phyloP scores from a whole-genome alignment of 345 rosid genomes.

The Brassica napus region Da-Ae NC_063446.1:42064001-42064500 shows the following conservation, averaged over 20 bases:
- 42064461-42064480: conserved; percentile 50
- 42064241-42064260: conserved; percentile 46
- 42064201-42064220: conserved; percentile 28
- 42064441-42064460: conserved; percentile 45
- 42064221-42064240: conserved; percentile 46
- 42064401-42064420: conserved; percentile 49
- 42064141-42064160: conserved; percentile 27
- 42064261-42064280: conserved; percentile 45
- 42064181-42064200: conserved; percentile 28
- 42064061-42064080: conserved; percentile 39
- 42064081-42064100: conserved; percentile 13
- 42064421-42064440: conserved; percentile 63
- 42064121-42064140: neutral
- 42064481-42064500: conserved; percentile 51
- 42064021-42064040: conserved; percentile 43
- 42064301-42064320: conserved; percentile 54
- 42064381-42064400: conserved; percentile 54
- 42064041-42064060: conserved; percentile 40
- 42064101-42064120: neutral
- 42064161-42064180: conserved; percentile 11
- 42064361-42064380: conserved; percentile 42
- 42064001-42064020: conserved; percentile 53
- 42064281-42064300: conserved; percentile 50
- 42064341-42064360: conserved; percentile 55
- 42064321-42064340: conserved; percentile 42